Conservation (phyloP, 108 stramenopile species). For the Chaetoceros tenuissimus region DNA sequence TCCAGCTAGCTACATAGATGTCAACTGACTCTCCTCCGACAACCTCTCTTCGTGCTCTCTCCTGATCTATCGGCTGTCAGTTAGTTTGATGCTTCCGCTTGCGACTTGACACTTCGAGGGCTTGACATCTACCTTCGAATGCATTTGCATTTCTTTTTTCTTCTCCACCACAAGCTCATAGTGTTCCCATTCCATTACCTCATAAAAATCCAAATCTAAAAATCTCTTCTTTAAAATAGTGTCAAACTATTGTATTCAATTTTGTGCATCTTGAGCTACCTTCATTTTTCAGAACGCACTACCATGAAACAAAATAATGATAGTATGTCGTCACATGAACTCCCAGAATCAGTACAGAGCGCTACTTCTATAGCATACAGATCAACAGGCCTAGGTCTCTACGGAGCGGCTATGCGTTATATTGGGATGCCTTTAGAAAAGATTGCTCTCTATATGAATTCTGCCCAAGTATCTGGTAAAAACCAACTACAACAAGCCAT, state of each 20-base stretch:
- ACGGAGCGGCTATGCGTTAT: constrained; percentile 56
- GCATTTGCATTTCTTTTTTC: too few relatives aligned
- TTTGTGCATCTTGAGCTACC: not conserved
- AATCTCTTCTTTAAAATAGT: too few relatives aligned
- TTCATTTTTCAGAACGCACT: not conserved
- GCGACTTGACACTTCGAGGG: too few relatives aligned
- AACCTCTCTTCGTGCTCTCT: too few relatives aligned
- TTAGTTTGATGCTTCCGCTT: too few relatives aligned
- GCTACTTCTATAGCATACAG: constrained; percentile 52
- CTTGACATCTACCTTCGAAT: too few relatives aligned
- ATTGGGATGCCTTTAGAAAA: constrained; percentile 74
- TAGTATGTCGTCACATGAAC: not conserved
- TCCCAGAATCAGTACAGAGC: not conserved
- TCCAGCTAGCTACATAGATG: too few relatives aligned
- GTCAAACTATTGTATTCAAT: not conserved
- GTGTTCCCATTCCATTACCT: too few relatives aligned
- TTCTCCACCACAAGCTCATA: too few relatives aligned
- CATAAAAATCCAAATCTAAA: too few relatives aligned
- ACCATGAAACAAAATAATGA: not conserved
- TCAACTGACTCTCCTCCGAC: too few relatives aligned
- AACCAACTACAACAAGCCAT: constrained; percentile 44
- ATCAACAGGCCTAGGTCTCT: constrained; percentile 57
- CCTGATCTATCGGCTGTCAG: too few relatives aligned
- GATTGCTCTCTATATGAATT: constrained; percentile 72
- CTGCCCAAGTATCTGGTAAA: constrained; percentile 47